Percentiles rank a stretch among this genome's conserved stretches.
phyloP scores from a whole-genome alignment of 1,284 basidiomycete genomes.

The Puccinia coronata region DNA sequence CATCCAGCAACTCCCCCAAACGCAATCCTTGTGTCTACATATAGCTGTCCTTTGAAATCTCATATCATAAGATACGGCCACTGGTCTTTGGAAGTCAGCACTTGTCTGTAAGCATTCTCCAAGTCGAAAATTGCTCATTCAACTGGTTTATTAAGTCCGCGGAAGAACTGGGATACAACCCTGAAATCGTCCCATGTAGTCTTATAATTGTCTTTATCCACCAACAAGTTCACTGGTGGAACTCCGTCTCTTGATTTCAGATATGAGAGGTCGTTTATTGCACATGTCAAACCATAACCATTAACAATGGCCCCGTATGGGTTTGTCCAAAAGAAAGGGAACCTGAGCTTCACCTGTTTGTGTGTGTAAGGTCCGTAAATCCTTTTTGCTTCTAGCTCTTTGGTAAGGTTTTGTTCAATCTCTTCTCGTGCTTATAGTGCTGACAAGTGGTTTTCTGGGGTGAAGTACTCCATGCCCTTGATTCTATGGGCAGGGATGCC shows the following conservation, averaged over 20 bases:
- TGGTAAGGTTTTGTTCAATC: background rate
- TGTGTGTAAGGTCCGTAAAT: background rate
- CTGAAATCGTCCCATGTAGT: background rate
- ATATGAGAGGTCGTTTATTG: conserved; percentile 12
- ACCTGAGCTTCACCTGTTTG: background rate
- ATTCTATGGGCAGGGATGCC: background rate
- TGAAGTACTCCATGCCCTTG: background rate
- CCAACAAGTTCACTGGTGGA: background rate
- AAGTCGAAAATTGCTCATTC: background rate
- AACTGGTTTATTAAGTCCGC: background rate
- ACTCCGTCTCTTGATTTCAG: background rate
- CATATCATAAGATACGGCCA: background rate
- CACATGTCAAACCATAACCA: background rate
- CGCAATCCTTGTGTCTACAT: background rate
- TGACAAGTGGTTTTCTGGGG: background rate
- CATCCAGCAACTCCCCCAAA: background rate
- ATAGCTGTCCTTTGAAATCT: background rate
- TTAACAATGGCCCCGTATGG: conserved; percentile 6
- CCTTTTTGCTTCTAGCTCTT: background rate
- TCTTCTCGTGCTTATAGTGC: background rate
- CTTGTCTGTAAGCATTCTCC: background rate
- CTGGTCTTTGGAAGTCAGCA: background rate
- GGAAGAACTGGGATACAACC: background rate
- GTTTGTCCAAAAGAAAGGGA: background rate
- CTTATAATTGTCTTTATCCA: background rate